Evolutionary conservation across 2,329 filamentous ascomycete genomes (phyloP).

Genomic region (Blastomyces parvus): DNA sequence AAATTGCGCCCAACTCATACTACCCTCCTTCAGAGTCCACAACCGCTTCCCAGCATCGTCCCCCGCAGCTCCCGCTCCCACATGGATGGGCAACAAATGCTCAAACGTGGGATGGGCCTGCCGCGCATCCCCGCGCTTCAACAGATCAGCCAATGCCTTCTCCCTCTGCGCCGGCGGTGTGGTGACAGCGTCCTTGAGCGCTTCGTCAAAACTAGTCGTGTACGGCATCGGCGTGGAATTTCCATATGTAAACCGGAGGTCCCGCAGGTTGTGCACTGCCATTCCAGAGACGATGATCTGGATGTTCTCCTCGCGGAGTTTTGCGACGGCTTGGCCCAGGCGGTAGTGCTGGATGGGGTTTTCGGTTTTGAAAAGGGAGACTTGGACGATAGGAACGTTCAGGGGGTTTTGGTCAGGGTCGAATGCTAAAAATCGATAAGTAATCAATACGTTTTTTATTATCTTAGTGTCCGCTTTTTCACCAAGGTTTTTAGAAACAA

Average conservation of each 20-base stretch:
- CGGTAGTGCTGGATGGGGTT: slow-evolving; percentile 57
- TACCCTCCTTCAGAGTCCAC: slow-evolving; percentile 44
- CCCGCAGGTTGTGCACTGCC: slow-evolving; percentile 61
- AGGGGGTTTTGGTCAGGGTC: slow-evolving; percentile 53
- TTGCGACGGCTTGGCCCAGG: slow-evolving; percentile 55
- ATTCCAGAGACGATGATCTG: slow-evolving; percentile 64
- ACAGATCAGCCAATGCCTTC: slow-evolving; percentile 37
- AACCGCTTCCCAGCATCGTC: slow-evolving; percentile 37
- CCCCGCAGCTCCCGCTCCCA: slow-evolving; percentile 48
- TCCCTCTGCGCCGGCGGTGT: slow-evolving; percentile 35
- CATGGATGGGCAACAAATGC: slow-evolving; percentile 52
- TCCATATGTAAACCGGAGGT: slow-evolving; percentile 42
- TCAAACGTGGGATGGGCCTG: slow-evolving; percentile 56
- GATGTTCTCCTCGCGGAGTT: slow-evolving; percentile 58
- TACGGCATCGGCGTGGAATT: slow-evolving; percentile 46
- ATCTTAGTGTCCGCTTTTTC: not conserved
- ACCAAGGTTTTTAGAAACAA: not conserved
- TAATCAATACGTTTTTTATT: not conserved
- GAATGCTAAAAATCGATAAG: slow-evolving; percentile 41
- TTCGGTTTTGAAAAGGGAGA: slow-evolving; percentile 57
- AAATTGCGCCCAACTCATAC: slow-evolving; percentile 48
- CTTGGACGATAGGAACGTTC: slow-evolving; percentile 60
- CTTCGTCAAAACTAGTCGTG: slow-evolving; percentile 55
- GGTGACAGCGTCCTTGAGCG: slow-evolving; percentile 56
- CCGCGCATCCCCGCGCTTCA: slow-evolving; percentile 46